Percentiles rank a stretch among this genome's conserved stretches.
Evolutionary conservation across 768 basidiomycete species (phyloP).

Genomic region (Lyophyllum atratum): DNA sequence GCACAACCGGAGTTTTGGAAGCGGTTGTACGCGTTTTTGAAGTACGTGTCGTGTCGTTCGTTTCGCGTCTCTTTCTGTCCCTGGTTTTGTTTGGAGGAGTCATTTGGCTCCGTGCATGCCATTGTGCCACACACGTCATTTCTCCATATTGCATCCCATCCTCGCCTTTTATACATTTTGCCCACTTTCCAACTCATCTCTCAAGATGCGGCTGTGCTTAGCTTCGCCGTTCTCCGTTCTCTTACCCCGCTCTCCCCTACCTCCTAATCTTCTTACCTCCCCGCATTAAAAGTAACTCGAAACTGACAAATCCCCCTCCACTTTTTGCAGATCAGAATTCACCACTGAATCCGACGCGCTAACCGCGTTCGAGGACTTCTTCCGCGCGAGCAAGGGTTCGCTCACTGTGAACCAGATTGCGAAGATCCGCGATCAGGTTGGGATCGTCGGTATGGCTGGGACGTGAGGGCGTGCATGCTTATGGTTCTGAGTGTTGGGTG

Average conservation of each 20-base stretch:
- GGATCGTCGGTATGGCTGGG: conserved; percentile 88
- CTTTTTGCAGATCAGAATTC: conserved; percentile 60
- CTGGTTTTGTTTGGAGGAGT: not conserved
- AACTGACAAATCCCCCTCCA: not conserved
- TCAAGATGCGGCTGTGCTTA: too few species aligned
- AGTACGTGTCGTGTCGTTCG: conserved; percentile 36
- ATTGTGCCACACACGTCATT: too few species aligned
- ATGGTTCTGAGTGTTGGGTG: not conserved
- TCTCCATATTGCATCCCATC: too few species aligned
- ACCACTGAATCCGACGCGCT: conserved; percentile 62
- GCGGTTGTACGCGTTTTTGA: conserved; percentile 63
- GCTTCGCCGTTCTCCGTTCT: too few species aligned
- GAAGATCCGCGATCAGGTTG: conserved; percentile 86
- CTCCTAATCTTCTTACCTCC: not conserved
- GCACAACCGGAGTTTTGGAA: conserved; percentile 82
- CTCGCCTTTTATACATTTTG: too few species aligned
- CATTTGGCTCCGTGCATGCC: not conserved
- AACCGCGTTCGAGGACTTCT: conserved; percentile 83
- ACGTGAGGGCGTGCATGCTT: conserved; percentile 36
- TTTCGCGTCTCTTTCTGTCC: not conserved
- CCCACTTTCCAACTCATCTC: too few species aligned
- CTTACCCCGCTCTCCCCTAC: not conserved
- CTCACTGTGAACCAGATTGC: conserved; percentile 88
- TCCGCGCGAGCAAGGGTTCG: conserved; percentile 76
- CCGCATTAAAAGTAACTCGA: not conserved